Percentiles rank a stretch among this genome's conserved stretches.
Evolutionary conservation across 805 yeast species (phyloP).

Genomic region (Suhomyces vadensis): DNA sequence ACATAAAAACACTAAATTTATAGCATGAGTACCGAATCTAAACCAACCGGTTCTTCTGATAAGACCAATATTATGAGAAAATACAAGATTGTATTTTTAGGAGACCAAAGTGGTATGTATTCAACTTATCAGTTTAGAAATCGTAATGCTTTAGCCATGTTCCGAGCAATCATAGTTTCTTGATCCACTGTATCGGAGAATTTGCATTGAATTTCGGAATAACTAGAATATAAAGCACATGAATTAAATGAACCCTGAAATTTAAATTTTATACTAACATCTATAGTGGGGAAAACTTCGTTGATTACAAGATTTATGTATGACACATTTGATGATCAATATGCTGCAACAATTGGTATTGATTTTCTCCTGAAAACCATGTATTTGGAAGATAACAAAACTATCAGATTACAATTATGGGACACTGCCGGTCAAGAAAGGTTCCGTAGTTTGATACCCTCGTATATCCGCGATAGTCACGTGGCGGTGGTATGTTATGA

Average conservation of each 20-base stretch:
- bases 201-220: no score
- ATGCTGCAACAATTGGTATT: conserved; percentile 95
- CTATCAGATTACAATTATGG: conserved; percentile 94
- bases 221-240: no score
- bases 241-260: no score
- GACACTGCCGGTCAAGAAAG: conserved; percentile 98
- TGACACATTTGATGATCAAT: conserved; percentile 94
- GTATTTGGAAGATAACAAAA: conserved; percentile 86
- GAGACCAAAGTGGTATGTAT: conserved; percentile 83
- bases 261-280: conserved; percentile 12
- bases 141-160: no score
- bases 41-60: conserved; percentile 23
- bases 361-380: conserved; percentile 81
- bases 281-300: conserved; percentile 86
- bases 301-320: conserved; percentile 97
- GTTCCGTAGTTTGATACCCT: conserved; percentile 90
- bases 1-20: no score
- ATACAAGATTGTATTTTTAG: conserved; percentile 89
- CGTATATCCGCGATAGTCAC: conserved; percentile 92
- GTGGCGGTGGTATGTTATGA: conserved; percentile 98
- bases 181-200: no score
- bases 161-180: no score
- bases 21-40: conserved; percentile 7
- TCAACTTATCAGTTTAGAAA: no score
- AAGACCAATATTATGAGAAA: conserved; percentile 51